These are phyloP conservation scores for Penicillium atrosanguineum DNA, from an alignment of 495 filamentous ascomycete genomes.

Conservation along the genomic window DNA sequence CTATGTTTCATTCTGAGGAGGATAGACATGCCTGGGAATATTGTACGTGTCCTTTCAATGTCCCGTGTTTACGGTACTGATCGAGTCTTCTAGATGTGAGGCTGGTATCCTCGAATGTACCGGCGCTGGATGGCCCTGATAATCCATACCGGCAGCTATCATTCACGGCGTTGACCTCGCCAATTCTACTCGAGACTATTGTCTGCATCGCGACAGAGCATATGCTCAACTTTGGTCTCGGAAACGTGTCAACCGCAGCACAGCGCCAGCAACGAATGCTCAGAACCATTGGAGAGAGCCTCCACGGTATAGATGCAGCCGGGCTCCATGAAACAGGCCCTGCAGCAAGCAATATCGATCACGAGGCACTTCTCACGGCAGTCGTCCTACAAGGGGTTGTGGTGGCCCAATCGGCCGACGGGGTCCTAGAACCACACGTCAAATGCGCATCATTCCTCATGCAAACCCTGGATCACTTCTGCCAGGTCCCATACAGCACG, in stretches of 20 bases:
- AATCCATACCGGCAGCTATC: slow-evolving; percentile 32
- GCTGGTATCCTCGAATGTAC: slow-evolving; percentile 27
- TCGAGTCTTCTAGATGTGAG: slow-evolving; percentile 15
- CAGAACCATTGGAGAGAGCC: slow-evolving; percentile 21
- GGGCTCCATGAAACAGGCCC: neutral
- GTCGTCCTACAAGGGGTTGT: slow-evolving; percentile 27
- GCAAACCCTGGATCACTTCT: slow-evolving; percentile 19
- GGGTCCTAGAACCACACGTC: slow-evolving; percentile 26
- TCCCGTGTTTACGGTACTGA: neutral
- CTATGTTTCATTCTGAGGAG: slow-evolving; percentile 17
- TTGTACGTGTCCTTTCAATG: slow-evolving; percentile 11
- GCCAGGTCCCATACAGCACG: slow-evolving; percentile 10
- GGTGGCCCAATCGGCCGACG: slow-evolving; percentile 26
- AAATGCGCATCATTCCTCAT: slow-evolving; percentile 29
- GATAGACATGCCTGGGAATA: slow-evolving; percentile 28
- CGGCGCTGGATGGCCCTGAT: slow-evolving; percentile 26
- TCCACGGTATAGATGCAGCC: slow-evolving; percentile 10
- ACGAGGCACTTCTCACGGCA: slow-evolving; percentile 24
- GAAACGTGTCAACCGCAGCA: slow-evolving; percentile 23
- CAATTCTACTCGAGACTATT: slow-evolving; percentile 25
- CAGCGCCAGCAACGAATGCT: slow-evolving; percentile 27
- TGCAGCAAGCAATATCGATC: slow-evolving; percentile 5
- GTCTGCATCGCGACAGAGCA: slow-evolving; percentile 31
- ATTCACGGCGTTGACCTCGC: slow-evolving; percentile 22
- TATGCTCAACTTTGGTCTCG: slow-evolving; percentile 30